Evolutionary conservation across 805 yeast species (phyloP).

Genomic region (Saccharomycopsis synnaedendra): DNA sequence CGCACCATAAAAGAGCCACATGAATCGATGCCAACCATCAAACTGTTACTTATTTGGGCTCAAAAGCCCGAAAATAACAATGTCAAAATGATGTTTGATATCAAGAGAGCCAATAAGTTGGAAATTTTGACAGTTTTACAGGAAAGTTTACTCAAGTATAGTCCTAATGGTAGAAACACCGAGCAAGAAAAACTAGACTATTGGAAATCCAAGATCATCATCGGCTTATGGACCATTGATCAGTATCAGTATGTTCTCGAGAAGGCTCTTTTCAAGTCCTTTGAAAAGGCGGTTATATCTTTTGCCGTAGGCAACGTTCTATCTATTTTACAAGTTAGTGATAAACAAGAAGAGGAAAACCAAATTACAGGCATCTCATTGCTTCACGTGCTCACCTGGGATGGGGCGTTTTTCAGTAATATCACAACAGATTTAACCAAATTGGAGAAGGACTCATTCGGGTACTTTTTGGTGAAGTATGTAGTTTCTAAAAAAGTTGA

Average conservation of each 20-base stretch:
- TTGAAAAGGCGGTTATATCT: constrained; percentile 23
- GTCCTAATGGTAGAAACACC: neutral
- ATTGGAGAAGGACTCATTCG: neutral
- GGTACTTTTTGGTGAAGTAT: constrained; percentile 1
- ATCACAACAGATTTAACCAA: neutral
- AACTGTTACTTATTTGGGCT: constrained; percentile 25
- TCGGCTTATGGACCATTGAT: constrained; percentile 27
- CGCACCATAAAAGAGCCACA: constrained; percentile 23
- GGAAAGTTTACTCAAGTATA: constrained; percentile 16
- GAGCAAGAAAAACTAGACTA: constrained; percentile 13
- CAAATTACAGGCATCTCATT: constrained; percentile 16
- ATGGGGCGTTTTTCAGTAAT: constrained; percentile 12
- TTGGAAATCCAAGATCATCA: constrained; percentile 26
- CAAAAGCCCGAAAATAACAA: constrained; percentile 43
- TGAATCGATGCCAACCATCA: constrained; percentile 23
- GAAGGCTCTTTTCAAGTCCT: constrained; percentile 17
- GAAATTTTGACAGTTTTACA: constrained; percentile 28
- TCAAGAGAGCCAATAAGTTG: constrained; percentile 32
- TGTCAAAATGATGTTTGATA: constrained; percentile 60
- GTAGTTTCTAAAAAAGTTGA: constrained; percentile 13
- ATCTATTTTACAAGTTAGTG: constrained; percentile 18
- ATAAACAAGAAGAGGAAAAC: constrained; percentile 17
- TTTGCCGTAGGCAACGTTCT: constrained; percentile 20
- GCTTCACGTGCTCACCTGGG: constrained; percentile 18
- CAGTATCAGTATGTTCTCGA: constrained; percentile 21